A percentile compares a stretch with the other conserved stretches of the same genome.
Evolutionary conservation across 1,284 basidiomycete species (phyloP).

Genomic region (Microbotryum lychnidis-dioicae): DNA sequence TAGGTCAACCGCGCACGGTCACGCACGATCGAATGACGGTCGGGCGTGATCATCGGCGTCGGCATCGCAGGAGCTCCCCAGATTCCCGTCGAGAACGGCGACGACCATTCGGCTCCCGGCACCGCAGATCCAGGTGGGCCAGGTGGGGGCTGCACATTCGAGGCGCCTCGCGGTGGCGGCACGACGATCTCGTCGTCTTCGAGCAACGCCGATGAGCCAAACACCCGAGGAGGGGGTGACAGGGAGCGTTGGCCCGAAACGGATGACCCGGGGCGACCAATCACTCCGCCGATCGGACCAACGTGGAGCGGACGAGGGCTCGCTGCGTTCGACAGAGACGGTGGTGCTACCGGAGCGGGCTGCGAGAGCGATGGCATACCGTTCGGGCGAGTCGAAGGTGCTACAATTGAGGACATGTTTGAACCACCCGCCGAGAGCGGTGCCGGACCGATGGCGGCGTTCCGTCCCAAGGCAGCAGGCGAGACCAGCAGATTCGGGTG

Average conservation of each 20-base stretch:
- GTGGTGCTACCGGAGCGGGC: slow-evolving; percentile 2
- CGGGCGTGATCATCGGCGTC: slow-evolving; percentile 23
- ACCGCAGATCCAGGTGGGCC: slow-evolving; percentile 2
- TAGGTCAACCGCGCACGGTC: slow-evolving; percentile 30
- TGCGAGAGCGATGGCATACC: slow-evolving; percentile 5
- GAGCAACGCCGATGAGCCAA: slow-evolving; percentile 27
- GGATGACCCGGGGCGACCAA: slow-evolving; percentile 19
- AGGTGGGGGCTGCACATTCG: not conserved
- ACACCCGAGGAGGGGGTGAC: slow-evolving; percentile 16
- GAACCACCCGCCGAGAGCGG: slow-evolving; percentile 10
- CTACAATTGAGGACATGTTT: not conserved
- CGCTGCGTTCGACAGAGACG: not conserved
- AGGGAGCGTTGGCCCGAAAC: slow-evolving; percentile 6
- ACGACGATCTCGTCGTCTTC: slow-evolving; percentile 32
- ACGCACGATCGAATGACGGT: slow-evolving; percentile 31
- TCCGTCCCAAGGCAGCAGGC: slow-evolving; percentile 2
- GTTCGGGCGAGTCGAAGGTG: not conserved
- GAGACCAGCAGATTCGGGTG: slow-evolving; percentile 6
- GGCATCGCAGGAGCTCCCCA: slow-evolving; percentile 23
- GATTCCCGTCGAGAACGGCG: slow-evolving; percentile 20
- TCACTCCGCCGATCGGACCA: slow-evolving; percentile 21
- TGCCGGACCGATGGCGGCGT: slow-evolving; percentile 5
- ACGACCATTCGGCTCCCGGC: slow-evolving; percentile 3
- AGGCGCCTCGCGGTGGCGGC: slow-evolving; percentile 12
- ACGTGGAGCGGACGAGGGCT: slow-evolving; percentile 2